Conservation (phyloP, 352 stramenopile species). For the Pythium chondricola region DNA sequence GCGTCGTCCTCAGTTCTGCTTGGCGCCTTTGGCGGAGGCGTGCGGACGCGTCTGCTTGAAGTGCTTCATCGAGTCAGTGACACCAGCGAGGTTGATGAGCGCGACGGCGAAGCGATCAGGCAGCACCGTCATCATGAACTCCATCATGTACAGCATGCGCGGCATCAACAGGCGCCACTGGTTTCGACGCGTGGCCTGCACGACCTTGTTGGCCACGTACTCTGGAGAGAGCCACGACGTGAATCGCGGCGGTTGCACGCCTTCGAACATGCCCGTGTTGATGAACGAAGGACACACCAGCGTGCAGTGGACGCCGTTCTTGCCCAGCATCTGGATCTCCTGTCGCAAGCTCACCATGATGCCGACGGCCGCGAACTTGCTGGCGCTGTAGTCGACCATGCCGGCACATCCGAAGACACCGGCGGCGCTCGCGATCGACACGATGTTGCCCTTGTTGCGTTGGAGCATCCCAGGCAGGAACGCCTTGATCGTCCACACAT, state of each 20-base stretch:
- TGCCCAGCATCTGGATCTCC: slow-evolving; percentile 22
- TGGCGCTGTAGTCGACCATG: slow-evolving; percentile 42
- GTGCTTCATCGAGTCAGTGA: slow-evolving; percentile 14
- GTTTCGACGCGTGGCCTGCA: slow-evolving; percentile 22
- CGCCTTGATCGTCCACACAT: slow-evolving; percentile 42
- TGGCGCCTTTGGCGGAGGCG: slow-evolving; percentile 4
- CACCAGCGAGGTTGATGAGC: slow-evolving; percentile 13
- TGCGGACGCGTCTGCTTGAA: slow-evolving; percentile 24
- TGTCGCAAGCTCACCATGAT: slow-evolving; percentile 34
- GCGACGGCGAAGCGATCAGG: slow-evolving; percentile 15
- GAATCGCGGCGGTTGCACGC: slow-evolving; percentile 18
- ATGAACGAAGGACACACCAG: slow-evolving; percentile 34
- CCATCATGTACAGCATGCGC: slow-evolving; percentile 11
- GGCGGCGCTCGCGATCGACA: slow-evolving; percentile 33
- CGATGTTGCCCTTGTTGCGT: slow-evolving; percentile 30
- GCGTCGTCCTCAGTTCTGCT: no score
- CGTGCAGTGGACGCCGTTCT: slow-evolving; percentile 24
- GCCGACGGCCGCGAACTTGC: slow-evolving; percentile 34
- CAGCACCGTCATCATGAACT: slow-evolving; percentile 14
- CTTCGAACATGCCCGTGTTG: slow-evolving; percentile 36
- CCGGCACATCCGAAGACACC: slow-evolving; percentile 26
- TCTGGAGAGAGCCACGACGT: slow-evolving; percentile 22
- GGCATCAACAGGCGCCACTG: slow-evolving; percentile 25
- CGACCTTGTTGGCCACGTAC: slow-evolving; percentile 23
- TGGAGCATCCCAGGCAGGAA: slow-evolving; percentile 35